Evolutionary conservation across 2,329 filamentous ascomycete species (phyloP).

Genomic region (Chrysoporthe austroafricana): DNA sequence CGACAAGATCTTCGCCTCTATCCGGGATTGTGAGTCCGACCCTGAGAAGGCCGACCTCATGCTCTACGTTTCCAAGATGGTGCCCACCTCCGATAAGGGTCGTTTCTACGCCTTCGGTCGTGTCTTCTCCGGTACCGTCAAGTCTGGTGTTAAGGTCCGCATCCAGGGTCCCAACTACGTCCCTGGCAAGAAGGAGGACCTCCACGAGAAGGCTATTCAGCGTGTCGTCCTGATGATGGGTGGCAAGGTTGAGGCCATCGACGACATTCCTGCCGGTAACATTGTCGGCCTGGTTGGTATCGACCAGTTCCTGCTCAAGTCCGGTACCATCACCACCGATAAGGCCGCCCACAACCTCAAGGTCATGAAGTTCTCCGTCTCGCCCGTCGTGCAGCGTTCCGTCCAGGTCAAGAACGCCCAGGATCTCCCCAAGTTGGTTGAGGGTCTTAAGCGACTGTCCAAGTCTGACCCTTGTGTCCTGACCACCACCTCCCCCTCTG

Average conservation of each 20-base stretch:
- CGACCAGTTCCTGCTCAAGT: conserved; percentile 99
- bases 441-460: conserved; percentile 99
- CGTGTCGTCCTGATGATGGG: conserved; percentile 99
- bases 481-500: conserved; percentile 84
- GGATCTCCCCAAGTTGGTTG: conserved; percentile 98
- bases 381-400: conserved; percentile 96
- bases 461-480: conserved; percentile 99
- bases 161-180: conserved; percentile 99
- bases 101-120: conserved; percentile 99
- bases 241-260: conserved; percentile 97
- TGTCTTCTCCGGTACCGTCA: conserved; percentile 99
- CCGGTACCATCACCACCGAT: conserved; percentile 96
- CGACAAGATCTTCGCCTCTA: conserved; percentile 91
- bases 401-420: conserved; percentile 99
- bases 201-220: conserved; percentile 99
- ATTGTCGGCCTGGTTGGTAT: conserved; percentile 99
- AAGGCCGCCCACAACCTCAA: conserved; percentile 99
- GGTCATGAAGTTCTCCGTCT: conserved; percentile 99
- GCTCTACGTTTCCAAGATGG: conserved; percentile 99
- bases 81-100: conserved; percentile 98
- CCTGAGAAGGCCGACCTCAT: conserved; percentile 92
- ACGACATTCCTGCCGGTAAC: conserved; percentile 99
- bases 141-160: conserved; percentile 98
- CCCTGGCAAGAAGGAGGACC: conserved; percentile 97
- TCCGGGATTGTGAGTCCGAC: conserved; percentile 87